Evolutionary conservation across 805 yeast species (phyloP).

Genomic region (Saccharomycopsis sp.): DNA sequence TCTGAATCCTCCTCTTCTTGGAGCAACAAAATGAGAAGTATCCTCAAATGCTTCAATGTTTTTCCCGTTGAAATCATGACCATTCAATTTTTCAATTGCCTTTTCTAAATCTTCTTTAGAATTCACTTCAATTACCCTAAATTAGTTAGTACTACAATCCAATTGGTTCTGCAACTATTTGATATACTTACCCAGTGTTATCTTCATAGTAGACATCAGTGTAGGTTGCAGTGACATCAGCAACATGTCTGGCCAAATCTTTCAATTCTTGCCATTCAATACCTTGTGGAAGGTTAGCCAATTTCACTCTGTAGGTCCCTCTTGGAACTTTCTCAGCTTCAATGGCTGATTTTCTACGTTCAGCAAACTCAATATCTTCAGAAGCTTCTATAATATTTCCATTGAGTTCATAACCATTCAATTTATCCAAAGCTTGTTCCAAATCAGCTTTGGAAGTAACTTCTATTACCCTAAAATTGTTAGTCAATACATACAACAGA

Average conservation of each 20-base stretch:
- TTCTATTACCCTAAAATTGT: conserved; percentile 50
- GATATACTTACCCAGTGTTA: conserved; percentile 5
- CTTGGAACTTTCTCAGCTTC: conserved; percentile 32
- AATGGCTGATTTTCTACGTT: neutral
- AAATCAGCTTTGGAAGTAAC: conserved; percentile 67
- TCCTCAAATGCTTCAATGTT: conserved; percentile 26
- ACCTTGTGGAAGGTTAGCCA: conserved; percentile 64
- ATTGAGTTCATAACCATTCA: conserved; percentile 65
- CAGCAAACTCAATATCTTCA: conserved; percentile 27
- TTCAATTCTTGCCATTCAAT: conserved; percentile 85
- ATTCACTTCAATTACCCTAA: conserved; percentile 49
- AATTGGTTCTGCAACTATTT: neutral
- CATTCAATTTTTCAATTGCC: conserved; percentile 70
- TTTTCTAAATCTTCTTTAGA: conserved; percentile 68
- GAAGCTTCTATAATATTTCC: conserved; percentile 38
- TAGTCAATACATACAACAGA: too few species aligned
- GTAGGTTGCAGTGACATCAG: conserved; percentile 29
- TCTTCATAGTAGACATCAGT: conserved; percentile 13
- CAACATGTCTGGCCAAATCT: conserved; percentile 71
- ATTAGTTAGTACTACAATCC: conserved; percentile 33
- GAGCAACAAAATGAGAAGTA: conserved; percentile 30
- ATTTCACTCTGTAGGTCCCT: conserved; percentile 68
- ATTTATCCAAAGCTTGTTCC: conserved; percentile 62
- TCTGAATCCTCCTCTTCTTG: conserved; percentile 28
- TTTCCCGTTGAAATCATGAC: conserved; percentile 62